Evolutionary conservation across 2,329 filamentous ascomycete genomes (phyloP).

Genomic region (Colletotrichum sp.): DNA sequence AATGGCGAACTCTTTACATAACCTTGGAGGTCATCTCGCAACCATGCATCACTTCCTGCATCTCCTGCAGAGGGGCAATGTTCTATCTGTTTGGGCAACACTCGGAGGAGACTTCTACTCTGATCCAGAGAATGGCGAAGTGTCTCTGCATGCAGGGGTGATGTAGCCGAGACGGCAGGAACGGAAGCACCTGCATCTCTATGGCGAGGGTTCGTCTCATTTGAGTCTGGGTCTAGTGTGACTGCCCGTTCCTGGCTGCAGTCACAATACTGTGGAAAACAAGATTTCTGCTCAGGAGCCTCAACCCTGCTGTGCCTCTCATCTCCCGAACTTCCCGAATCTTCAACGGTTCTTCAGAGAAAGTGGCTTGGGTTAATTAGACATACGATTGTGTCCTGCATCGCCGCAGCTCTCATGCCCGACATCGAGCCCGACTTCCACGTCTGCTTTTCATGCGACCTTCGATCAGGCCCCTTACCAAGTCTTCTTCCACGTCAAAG

Average conservation of each 20-base stretch:
- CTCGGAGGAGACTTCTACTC: background rate
- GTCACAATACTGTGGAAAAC: background rate
- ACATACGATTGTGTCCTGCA: background rate
- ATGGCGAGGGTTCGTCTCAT: background rate
- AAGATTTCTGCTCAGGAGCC: background rate
- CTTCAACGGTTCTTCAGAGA: background rate
- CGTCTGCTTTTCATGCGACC: background rate
- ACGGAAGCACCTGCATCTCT: background rate
- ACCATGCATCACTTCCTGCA: background rate
- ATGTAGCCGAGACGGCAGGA: background rate
- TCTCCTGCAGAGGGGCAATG: background rate
- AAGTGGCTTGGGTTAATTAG: background rate
- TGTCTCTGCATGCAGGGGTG: background rate
- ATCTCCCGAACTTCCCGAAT: background rate
- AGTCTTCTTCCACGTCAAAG: accelerated
- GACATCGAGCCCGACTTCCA: background rate
- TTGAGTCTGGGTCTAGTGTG: background rate
- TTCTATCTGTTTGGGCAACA: background rate
- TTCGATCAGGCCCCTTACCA: background rate
- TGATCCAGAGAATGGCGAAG: background rate
- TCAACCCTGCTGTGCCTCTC: background rate
- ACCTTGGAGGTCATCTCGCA: background rate
- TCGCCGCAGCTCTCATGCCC: background rate
- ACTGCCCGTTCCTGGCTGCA: background rate
- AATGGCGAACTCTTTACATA: background rate